Conservation (phyloP, 176 grass and related monocot species). For the Hordeum marinum region DNA sequence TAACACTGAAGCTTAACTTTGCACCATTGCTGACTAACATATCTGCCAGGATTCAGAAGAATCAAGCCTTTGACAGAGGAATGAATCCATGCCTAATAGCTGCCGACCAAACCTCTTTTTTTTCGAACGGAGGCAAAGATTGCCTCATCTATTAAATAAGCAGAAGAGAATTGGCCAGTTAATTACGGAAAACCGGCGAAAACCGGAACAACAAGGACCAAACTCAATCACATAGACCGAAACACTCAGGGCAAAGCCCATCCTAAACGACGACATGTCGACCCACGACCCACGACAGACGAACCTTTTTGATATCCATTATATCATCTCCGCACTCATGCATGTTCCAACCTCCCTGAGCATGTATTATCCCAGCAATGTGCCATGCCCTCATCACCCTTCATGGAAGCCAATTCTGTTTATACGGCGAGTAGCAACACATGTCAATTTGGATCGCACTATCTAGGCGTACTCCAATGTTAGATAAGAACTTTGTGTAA, state of each 20-base stretch:
- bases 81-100: slow-evolving; percentile 62
- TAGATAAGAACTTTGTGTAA: background rate
- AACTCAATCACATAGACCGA: too few species aligned
- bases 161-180: too few species aligned
- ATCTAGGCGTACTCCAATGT: background rate
- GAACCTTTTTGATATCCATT: slow-evolving; percentile 53
- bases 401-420: slow-evolving; percentile 91
- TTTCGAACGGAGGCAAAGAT: too few species aligned
- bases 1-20: background rate
- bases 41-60: slow-evolving; percentile 2
- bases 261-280: too few species aligned
- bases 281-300: too few species aligned
- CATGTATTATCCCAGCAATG: slow-evolving; percentile 72
- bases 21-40: background rate
- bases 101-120: slow-evolving; percentile 51
- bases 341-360: slow-evolving; percentile 57
- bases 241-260: too few species aligned
- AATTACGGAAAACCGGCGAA: too few species aligned
- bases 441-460: background rate
- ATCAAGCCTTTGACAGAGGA: slow-evolving; percentile 32
- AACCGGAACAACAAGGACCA: too few species aligned
- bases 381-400: slow-evolving; percentile 89
- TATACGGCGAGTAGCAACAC: background rate
- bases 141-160: too few species aligned
- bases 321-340: slow-evolving; percentile 65